Evolutionary conservation across 2,329 filamentous ascomycete species (phyloP).

Genomic region (Chaetomium olivaceum): DNA sequence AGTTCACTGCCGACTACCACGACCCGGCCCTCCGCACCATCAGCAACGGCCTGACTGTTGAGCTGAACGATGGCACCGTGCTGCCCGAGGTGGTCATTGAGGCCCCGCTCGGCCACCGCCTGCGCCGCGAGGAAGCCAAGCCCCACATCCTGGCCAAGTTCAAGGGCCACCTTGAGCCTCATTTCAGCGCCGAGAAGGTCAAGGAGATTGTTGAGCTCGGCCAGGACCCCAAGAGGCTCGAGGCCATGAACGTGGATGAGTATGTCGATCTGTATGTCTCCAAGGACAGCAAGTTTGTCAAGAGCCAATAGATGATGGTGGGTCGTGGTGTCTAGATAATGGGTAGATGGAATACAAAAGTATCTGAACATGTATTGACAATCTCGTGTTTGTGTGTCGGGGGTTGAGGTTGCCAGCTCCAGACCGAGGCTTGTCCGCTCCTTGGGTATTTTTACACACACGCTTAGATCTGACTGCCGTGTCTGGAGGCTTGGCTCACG

Average conservation of each 20-base stretch:
- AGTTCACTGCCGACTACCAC: slow-evolving; percentile 96
- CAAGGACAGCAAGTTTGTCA: slow-evolving; percentile 62
- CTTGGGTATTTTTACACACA: background rate
- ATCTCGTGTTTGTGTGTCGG: background rate
- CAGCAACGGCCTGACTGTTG: slow-evolving; percentile 93
- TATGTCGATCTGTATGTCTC: slow-evolving; percentile 83
- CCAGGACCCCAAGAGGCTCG: slow-evolving; percentile 71
- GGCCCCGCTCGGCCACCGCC: slow-evolving; percentile 88
- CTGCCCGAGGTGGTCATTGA: slow-evolving; percentile 90
- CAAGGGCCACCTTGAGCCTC: slow-evolving; percentile 83
- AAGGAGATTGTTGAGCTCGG: slow-evolving; percentile 81
- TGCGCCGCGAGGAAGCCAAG: slow-evolving; percentile 94
- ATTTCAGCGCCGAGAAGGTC: slow-evolving; percentile 75
- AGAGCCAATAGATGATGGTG: slow-evolving; percentile 32
- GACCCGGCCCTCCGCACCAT: slow-evolving; percentile 91
- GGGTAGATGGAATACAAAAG: slow-evolving; percentile 21
- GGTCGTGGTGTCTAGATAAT: background rate
- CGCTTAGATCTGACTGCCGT: background rate
- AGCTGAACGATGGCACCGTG: slow-evolving; percentile 88
- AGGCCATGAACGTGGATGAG: slow-evolving; percentile 82
- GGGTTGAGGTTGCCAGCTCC: background rate
- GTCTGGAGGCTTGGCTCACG: background rate
- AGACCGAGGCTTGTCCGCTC: background rate
- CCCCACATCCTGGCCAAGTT: slow-evolving; percentile 95
- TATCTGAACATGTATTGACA: background rate